Percentiles rank a stretch among this genome's conserved stretches.
These are phyloP conservation scores for Lactifluus volemus DNA, from an alignment of 768 basidiomycete genomes.

Conservation along the genomic window DNA sequence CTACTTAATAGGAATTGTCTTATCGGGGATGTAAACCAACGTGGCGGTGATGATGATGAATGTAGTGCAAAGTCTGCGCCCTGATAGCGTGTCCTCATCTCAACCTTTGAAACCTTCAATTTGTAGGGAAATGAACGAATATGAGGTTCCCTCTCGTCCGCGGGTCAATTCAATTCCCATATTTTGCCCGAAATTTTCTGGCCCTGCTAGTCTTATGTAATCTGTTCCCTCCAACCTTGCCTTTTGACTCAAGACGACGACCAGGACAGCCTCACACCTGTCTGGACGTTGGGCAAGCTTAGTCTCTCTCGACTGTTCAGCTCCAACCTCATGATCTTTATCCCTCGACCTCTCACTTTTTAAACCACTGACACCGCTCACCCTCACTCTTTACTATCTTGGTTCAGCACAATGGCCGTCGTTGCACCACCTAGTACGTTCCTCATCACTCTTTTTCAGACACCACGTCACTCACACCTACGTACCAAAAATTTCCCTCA, in stretches of 20 bases:
- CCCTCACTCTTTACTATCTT: not conserved
- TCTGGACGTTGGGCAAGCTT: not conserved
- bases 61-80: not conserved
- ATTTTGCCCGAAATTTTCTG: not conserved
- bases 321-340: conserved; percentile 1
- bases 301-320: not conserved
- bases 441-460: not conserved
- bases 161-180: not conserved
- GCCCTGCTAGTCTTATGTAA: conserved; percentile 4
- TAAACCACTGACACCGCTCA: not conserved
- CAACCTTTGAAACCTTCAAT: not conserved
- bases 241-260: not conserved
- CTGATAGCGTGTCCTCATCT: not conserved
- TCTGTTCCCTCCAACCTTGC: not conserved
- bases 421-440: not conserved
- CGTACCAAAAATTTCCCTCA: not conserved
- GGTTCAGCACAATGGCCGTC: not conserved
- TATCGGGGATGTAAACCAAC: not conserved
- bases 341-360: not conserved
- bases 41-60: not conserved
- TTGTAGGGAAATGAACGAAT: not conserved
- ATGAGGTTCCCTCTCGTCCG: not conserved
- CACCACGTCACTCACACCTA: not conserved
- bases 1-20: not conserved
- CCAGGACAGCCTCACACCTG: not conserved